Percentiles rank a stretch among this genome's conserved stretches.
phyloP scores from a whole-genome alignment of 768 basidiomycete species.

The Suillus americanus region DNA sequence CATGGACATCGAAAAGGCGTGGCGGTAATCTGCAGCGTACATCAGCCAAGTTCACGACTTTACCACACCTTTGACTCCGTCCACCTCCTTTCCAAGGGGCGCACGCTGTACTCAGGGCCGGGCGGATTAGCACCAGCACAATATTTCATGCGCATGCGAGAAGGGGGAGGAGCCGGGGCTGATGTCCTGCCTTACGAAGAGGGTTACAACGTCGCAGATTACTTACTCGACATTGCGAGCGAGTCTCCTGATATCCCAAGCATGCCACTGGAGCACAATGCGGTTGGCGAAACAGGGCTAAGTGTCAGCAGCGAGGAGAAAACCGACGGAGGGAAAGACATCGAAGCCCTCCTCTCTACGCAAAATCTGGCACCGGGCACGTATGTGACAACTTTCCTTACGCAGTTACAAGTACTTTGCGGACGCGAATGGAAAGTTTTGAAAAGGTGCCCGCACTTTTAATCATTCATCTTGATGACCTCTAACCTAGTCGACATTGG shows the following conservation, averaged over 20 bases:
- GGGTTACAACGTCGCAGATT: conserved; percentile 92
- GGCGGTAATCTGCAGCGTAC: conserved; percentile 83
- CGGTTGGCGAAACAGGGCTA: conserved; percentile 5
- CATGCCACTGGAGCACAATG: conserved; percentile 4
- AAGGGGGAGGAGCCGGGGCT: conserved; percentile 25
- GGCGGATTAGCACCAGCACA: conserved; percentile 70
- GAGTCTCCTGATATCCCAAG: conserved; percentile 50
- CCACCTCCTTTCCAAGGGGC: conserved; percentile 75
- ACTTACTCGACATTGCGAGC: conserved; percentile 85
- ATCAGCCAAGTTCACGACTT: conserved; percentile 85
- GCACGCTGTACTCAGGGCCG: conserved; percentile 74
- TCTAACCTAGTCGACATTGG: background rate
- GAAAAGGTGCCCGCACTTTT: conserved; percentile 46
- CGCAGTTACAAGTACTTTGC: conserved; percentile 80
- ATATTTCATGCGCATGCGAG: conserved; percentile 50
- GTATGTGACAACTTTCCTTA: conserved; percentile 82
- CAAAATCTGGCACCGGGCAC: conserved; percentile 22
- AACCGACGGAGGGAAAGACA: conserved; percentile 10
- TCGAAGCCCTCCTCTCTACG: conserved; percentile 20
- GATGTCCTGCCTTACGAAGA: conserved; percentile 56
- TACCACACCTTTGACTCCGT: conserved; percentile 86
- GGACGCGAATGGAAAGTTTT: conserved; percentile 87
- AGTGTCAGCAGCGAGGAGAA: conserved; percentile 18
- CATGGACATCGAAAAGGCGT: conserved; percentile 61
- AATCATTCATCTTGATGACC: background rate